These are phyloP conservation scores for Neurospora cerealis DNA, from an alignment of 495 filamentous ascomycete species.

Conservation along the genomic window DNA sequence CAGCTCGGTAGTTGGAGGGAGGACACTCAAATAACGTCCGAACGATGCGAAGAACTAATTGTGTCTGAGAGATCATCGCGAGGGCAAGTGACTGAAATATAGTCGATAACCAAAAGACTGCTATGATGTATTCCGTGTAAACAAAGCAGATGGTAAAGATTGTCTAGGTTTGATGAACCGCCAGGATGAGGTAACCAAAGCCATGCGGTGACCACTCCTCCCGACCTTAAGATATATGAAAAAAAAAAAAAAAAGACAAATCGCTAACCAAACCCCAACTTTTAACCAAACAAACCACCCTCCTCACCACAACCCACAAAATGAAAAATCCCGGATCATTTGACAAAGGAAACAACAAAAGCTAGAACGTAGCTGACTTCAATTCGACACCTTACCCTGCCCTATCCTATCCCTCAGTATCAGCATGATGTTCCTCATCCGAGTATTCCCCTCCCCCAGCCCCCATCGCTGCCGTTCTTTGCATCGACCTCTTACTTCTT, in stretches of 20 bases:
- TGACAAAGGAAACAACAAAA: neutral
- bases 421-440: constrained; percentile 12
- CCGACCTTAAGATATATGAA: neutral
- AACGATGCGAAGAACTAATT: neutral
- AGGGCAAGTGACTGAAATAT: neutral
- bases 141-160: neutral
- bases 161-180: neutral
- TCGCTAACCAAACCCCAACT: neutral
- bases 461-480: neutral
- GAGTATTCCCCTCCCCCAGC: neutral
- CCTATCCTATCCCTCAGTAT: constrained; percentile 4
- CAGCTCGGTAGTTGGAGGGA: neutral
- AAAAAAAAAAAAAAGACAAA: neutral
- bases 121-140: neutral
- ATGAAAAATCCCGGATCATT: neutral
- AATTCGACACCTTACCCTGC: neutral
- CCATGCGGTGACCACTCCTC: neutral
- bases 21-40: neutral
- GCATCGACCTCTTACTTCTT: neutral
- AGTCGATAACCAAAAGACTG: neutral
- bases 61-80: neutral
- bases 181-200: neutral
- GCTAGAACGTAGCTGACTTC: neutral
- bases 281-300: neutral
- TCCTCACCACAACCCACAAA: neutral